phyloP scores from a whole-genome alignment of 345 rosid genomes.

The Ceriops zippeliana region DNA sequence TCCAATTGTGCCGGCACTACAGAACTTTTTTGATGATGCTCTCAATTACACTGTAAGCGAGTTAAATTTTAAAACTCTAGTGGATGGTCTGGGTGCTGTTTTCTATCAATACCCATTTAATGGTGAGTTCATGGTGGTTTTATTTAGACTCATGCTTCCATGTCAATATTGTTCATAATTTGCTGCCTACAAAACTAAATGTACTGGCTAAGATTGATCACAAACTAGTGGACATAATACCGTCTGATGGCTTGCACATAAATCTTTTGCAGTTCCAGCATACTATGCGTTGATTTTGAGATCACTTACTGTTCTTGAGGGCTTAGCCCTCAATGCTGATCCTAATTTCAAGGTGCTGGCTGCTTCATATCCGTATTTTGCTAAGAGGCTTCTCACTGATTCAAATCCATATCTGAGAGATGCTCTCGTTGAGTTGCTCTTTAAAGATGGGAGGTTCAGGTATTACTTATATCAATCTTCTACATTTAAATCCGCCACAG shows the following conservation, averaged over 20 bases:
- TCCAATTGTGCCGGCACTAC: constrained; percentile 87
- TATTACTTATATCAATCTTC: constrained; percentile 7
- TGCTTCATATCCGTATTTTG: constrained; percentile 95
- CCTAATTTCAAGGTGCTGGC: constrained; percentile 93
- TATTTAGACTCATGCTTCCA: background rate
- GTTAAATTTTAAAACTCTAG: constrained; percentile 83
- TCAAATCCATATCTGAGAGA: constrained; percentile 94
- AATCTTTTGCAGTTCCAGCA: constrained; percentile 70
- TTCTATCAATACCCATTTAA: constrained; percentile 86
- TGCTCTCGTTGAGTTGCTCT: constrained; percentile 90
- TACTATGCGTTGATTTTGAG: constrained; percentile 91
- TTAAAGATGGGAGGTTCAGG: constrained; percentile 95
- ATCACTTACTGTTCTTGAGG: constrained; percentile 96
- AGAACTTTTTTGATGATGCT: constrained; percentile 86
- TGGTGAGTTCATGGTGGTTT: constrained; percentile 37
- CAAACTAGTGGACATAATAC: background rate
- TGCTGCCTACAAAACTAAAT: background rate
- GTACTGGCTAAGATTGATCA: background rate
- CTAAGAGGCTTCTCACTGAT: constrained; percentile 97
- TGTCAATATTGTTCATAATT: background rate
- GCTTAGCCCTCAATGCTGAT: constrained; percentile 85
- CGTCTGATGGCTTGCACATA: constrained; percentile 17
- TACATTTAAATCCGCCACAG: background rate
- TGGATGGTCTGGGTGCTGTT: constrained; percentile 90
- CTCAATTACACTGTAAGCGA: constrained; percentile 90